These are phyloP conservation scores for Luvunga scandens DNA, from an alignment of 345 rosid species.

Conservation along the genomic window DNA sequence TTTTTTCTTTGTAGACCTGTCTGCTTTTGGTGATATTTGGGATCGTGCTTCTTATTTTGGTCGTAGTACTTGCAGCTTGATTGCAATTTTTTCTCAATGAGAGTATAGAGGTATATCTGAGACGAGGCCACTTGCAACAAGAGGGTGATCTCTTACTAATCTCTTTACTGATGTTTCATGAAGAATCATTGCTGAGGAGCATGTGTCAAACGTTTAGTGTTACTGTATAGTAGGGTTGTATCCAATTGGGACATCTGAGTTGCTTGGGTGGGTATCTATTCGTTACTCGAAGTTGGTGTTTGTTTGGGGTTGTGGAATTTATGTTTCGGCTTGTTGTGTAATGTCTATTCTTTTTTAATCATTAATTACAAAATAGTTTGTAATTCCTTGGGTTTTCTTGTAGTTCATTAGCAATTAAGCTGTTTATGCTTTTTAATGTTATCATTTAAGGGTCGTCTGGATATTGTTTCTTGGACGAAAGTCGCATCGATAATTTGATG, in stretches of 20 bases:
- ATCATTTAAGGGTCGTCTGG: background rate
- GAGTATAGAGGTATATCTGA: background rate
- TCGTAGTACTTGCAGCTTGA: slow-evolving; percentile 71
- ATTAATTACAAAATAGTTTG: slow-evolving; percentile 3
- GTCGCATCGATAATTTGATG: too few relatives aligned
- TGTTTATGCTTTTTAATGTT: background rate
- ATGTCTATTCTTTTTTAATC: background rate
- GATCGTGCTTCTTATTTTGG: slow-evolving; percentile 73
- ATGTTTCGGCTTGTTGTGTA: slow-evolving; percentile 13
- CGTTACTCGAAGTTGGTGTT: slow-evolving; percentile 9
- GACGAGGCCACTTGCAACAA: slow-evolving; percentile 15
- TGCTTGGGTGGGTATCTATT: slow-evolving; percentile 1
- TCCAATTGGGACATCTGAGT: background rate
- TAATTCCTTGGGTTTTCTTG: slow-evolving; percentile 22
- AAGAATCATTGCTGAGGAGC: slow-evolving; percentile 11
- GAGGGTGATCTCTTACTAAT: slow-evolving; percentile 10
- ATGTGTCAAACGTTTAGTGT: slow-evolving; percentile 12
- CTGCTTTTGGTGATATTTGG: slow-evolving; percentile 91
- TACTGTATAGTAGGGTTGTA: slow-evolving; percentile 14
- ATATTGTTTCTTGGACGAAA: too few relatives aligned
- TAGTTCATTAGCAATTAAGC: background rate
- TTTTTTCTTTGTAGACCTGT: slow-evolving; percentile 53
- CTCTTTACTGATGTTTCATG: slow-evolving; percentile 4
- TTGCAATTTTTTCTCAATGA: background rate
- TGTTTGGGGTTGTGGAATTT: slow-evolving; percentile 6